Base-by-base conservation (phyloP, 306 rosid species). In the Vicia faba region DNA sequence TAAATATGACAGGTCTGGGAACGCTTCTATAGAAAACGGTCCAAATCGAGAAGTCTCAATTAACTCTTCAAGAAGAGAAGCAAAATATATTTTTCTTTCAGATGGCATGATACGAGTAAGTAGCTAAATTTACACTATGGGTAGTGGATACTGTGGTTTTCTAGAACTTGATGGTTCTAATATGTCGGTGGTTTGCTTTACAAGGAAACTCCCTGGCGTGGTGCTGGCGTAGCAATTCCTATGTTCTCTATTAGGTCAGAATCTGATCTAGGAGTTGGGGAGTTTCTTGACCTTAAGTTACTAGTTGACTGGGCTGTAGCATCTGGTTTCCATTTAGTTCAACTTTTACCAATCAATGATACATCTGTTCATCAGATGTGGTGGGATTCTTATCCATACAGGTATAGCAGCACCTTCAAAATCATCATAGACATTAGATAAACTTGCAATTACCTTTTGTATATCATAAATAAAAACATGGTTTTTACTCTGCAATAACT, bases 321-420 rank as follows among this genome's bases (percentile, higher is more conserved):
- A 76, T 86, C 96, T 71, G 98, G 98, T 61, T 88, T 88, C 75
- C 91, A 89, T 88, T 85, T 93, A 76, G 95, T 89, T 69, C 98
- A 93, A 79, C 97, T 93, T 67, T 81, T 93, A 79, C 98, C 97
- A 4, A 87, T 93, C 61, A 89, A 93, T n/a, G 98, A 93, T 74
- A 93, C 98, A 33, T 93, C 98, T 16, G 98, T 93, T 29, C 80
- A 93, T 79, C 60, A 71, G 84, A 89, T 82, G 96, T 93, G 98
- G 98, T 93, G 98, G 98, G 98, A 93, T 79, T 93, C 98, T 29
- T 93, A 93, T 83, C 98, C 98, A 61, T 93, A 93, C 87, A 89
- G 98, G 98, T 93, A 85, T 13, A 46, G 5, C 55, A 50, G 25
- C 36, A 35, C 66, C 50, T 72, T 43, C 39, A 41, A 33, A 44